phyloP scores from a whole-genome alignment of 129 eudicot genomes.

The Escallonia rubra region DNA sequence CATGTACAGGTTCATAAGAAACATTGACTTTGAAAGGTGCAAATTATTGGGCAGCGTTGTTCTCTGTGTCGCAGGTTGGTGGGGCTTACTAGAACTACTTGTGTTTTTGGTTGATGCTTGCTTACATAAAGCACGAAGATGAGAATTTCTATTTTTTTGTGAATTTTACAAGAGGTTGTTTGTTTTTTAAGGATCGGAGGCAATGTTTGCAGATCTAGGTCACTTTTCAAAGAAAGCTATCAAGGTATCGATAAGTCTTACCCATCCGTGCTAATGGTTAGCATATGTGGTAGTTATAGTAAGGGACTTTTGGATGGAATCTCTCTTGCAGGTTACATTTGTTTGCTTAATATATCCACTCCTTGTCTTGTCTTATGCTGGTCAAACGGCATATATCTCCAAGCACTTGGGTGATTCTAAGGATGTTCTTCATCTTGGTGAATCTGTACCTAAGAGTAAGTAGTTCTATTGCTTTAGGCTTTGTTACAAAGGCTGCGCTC shows the following conservation, averaged over 20 bases:
- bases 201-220: slow-evolving; percentile 61
- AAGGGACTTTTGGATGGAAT: neutral
- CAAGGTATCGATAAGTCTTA: slow-evolving; percentile 27
- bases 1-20: slow-evolving; percentile 41
- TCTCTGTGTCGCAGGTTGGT: slow-evolving; percentile 52
- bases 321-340: slow-evolving; percentile 57
- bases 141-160: neutral
- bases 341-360: slow-evolving; percentile 70
- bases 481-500: neutral
- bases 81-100: neutral
- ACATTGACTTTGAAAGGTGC: slow-evolving; percentile 25
- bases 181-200: slow-evolving; percentile 42
- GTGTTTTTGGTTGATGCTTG: slow-evolving; percentile 1
- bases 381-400: slow-evolving; percentile 82
- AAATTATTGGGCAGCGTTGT: slow-evolving; percentile 42
- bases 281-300: neutral
- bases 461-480: neutral
- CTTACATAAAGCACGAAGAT: neutral
- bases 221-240: slow-evolving; percentile 56
- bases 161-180: neutral
- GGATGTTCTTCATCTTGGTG: slow-evolving; percentile 31
- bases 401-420: slow-evolving; percentile 15
- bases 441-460: slow-evolving; percentile 49
- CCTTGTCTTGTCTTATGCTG: slow-evolving; percentile 71
- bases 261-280: neutral